Conservation (phyloP, 169 alveolate genomes). For the Prorocentrum cordatum region DNA sequence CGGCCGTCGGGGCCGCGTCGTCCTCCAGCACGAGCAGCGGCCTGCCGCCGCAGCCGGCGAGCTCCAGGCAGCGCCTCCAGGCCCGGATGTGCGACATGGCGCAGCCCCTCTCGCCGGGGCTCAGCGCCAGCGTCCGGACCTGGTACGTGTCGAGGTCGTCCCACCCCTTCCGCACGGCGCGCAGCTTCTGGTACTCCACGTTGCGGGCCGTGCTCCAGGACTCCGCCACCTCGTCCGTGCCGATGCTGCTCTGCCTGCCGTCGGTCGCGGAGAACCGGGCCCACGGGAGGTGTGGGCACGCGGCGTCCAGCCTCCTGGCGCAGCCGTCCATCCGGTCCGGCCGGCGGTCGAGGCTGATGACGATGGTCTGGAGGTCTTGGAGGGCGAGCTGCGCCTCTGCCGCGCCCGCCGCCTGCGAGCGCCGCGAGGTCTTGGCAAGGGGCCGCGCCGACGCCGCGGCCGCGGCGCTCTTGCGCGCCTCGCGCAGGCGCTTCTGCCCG, state of each 20-base stretch:
- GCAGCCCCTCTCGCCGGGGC: slow-evolving; percentile 52
- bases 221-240: slow-evolving; percentile 9
- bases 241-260: slow-evolving; percentile 22
- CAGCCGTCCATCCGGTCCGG: slow-evolving; percentile 54
- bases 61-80: slow-evolving; percentile 18
- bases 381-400: no score
- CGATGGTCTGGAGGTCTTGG: no score
- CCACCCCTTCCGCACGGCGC: slow-evolving; percentile 64
- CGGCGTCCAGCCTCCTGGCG: slow-evolving; percentile 11
- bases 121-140: slow-evolving; percentile 21
- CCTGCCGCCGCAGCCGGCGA: neutral
- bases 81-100: slow-evolving; percentile 16
- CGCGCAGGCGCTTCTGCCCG: no score
- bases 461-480: no score
- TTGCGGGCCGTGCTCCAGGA: slow-evolving; percentile 56
- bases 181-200: slow-evolving; percentile 40
- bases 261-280: slow-evolving; percentile 38
- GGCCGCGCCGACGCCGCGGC: no score
- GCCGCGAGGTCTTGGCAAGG: no score
- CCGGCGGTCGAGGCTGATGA: slow-evolving; percentile 38
- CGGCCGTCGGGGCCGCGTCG: slow-evolving; percentile 55
- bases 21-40: slow-evolving; percentile 47
- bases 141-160: slow-evolving; percentile 54
- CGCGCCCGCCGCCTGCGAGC: no score
- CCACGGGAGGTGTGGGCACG: slow-evolving; percentile 15